Base-by-base conservation (phyloP, 306 rosid species). In the Citrullus amarus region DNA sequence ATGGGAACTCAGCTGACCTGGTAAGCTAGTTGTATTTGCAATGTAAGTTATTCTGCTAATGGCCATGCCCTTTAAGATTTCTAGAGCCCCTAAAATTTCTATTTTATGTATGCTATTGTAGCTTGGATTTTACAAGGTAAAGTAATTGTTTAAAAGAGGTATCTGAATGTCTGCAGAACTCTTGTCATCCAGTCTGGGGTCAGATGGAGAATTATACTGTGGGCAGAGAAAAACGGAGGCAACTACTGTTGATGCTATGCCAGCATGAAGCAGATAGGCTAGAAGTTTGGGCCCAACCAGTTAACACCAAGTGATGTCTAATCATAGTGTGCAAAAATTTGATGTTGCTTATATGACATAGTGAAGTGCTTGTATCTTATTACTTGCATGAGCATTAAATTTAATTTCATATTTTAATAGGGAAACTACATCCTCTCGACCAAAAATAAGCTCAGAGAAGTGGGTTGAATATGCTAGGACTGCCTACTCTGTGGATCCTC, bases 221-320 rank as follows among this genome's bases (percentile, higher is more conserved):
- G 22, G 98, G 91, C 75, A 91, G 93, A 85, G 97, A 95, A 82
- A 95, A 92, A 76, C 83, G 97, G 83, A 89, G 85, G 83, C 97
- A 87, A 80, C 86, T 95, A 80, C 93, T 95, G 55, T 80, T 91
- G 79, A 89, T 95, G 97, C 89, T 95, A 43, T 92, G 98, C 86
- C 98, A 91, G 84, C 90, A 92, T 75, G 98, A 95, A 82, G 97
- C 92, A 55, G 98, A 95, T 81, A 92, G 98, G 90, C 97, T 95
- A 78, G 98, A 95, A 75, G 96, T 95, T 79, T 95, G 98, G 98
- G 92, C 97, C 6, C 96, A 95, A 73, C 98, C 98, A 10, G 88
- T 89, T 65, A 95, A 95, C 88, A 68, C 75, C 57, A 95, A 91
- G 98, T 95, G 91, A 55, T 39, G 75, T 68, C 75, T 51, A 60